Conservation (phyloP, 768 basidiomycete genomes). For the Dendrothele bispora region DNA sequence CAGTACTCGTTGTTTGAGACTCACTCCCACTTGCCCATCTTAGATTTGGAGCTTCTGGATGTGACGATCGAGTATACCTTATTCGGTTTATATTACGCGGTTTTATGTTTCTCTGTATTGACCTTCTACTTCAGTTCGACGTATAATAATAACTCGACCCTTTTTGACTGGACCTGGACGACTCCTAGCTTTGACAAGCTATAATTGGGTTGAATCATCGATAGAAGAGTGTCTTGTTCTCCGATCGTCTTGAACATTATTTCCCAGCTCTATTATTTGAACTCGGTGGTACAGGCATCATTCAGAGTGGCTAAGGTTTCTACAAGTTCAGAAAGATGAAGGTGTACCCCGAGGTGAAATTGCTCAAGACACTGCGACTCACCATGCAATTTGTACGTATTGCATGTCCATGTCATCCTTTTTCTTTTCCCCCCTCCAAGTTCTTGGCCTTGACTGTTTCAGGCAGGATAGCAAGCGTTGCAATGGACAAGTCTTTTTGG, state of each 20-base stretch:
- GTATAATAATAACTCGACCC: neutral
- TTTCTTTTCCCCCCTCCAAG: neutral
- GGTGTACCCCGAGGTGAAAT: too few species aligned
- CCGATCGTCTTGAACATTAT: too few species aligned
- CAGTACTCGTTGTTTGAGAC: slow-evolving; percentile 59
- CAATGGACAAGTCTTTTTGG: neutral
- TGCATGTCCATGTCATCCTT: neutral
- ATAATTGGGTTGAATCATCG: too few species aligned
- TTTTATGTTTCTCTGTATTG: neutral
- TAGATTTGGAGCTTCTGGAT: neutral
- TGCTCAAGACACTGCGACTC: neutral
- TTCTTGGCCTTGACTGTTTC: neutral
- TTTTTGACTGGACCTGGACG: neutral
- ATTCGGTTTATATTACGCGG: neutral
- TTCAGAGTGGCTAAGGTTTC: too few species aligned
- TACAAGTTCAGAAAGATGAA: too few species aligned
- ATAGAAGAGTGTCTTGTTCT: too few species aligned
- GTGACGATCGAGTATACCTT: neutral
- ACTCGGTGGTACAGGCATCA: too few species aligned
- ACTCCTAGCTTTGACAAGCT: neutral
- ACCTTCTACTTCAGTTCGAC: neutral
- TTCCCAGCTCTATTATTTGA: too few species aligned
- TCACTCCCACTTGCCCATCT: slow-evolving; percentile 13
- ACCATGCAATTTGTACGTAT: neutral
- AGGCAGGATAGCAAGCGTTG: neutral